These are phyloP conservation scores for Aspergillus hancockii DNA, from an alignment of 495 filamentous ascomycete genomes.

Conservation along the genomic window DNA sequence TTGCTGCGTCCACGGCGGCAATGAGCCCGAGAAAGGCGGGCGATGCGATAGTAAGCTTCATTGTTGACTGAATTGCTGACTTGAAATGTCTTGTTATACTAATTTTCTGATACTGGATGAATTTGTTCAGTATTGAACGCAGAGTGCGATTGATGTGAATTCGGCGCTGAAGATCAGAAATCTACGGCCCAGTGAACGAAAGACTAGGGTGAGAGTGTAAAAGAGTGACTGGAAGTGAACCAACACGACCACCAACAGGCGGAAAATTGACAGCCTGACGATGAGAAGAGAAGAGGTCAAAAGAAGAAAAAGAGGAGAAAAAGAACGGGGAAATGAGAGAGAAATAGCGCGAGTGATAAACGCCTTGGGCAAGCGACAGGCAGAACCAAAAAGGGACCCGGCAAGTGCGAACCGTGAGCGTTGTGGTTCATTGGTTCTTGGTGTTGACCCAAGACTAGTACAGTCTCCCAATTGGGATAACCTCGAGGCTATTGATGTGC, in stretches of 20 bases:
- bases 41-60: constrained; percentile 39
- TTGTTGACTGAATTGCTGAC: constrained; percentile 21
- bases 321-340: constrained; percentile 26
- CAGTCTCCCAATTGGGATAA: constrained; percentile 13
- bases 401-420: constrained; percentile 1
- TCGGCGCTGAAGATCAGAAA: constrained; percentile 2
- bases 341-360: constrained; percentile 23
- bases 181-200: constrained; percentile 23
- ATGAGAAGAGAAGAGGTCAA: constrained; percentile 21
- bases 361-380: constrained; percentile 15
- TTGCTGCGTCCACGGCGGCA: constrained; percentile 48
- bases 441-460: neutral
- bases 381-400: constrained; percentile 4
- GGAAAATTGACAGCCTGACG: constrained; percentile 10
- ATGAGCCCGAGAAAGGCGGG: constrained; percentile 61
- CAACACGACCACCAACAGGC: constrained; percentile 14
- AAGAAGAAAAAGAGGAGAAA: constrained; percentile 16
- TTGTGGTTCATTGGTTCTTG: neutral
- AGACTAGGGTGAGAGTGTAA: constrained; percentile 23
- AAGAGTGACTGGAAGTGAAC: constrained; percentile 4
- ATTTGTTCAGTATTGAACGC: neutral
- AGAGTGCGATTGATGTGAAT: neutral
- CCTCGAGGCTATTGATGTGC: constrained; percentile 19
- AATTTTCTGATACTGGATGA: neutral
- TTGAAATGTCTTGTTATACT: no score